phyloP scores from a whole-genome alignment of 148 eudicot species.

The Camellia granthamiana region DNA sequence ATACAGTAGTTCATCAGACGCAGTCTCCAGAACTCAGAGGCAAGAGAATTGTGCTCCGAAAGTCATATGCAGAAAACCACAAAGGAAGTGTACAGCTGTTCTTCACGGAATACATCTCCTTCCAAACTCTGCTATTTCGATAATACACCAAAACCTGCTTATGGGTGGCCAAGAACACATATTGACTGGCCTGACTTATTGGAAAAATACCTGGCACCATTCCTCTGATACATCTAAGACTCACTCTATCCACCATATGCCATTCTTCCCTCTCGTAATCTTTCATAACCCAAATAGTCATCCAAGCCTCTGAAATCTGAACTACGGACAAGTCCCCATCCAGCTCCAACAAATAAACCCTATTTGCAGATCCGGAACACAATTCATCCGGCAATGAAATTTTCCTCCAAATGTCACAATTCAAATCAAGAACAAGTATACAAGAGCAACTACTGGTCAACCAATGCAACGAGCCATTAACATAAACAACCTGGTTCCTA shows the following conservation, averaged over 20 bases:
- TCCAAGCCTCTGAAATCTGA: conserved; percentile 79
- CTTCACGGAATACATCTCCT: conserved; percentile 85
- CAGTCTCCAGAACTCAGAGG: conserved; percentile 28
- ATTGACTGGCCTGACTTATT: conserved; percentile 59
- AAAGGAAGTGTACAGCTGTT: conserved; percentile 68
- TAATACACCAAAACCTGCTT: conserved; percentile 72
- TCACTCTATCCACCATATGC: conserved; percentile 81
- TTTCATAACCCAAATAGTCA: conserved; percentile 81
- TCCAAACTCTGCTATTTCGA: conserved; percentile 60
- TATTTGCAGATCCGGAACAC: conserved; percentile 45
- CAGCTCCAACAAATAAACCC: conserved; percentile 74
- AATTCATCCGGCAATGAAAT: conserved; percentile 56
- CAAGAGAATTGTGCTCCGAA: conserved; percentile 63
- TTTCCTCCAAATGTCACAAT: conserved; percentile 66
- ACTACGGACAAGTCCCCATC: conserved; percentile 67
- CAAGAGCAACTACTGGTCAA: conserved; percentile 59
- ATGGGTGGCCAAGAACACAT: conserved; percentile 79
- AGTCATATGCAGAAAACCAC: conserved; percentile 88
- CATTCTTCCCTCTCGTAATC: conserved; percentile 58
- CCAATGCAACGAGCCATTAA: conserved; percentile 75
- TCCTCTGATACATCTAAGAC: conserved; percentile 81
- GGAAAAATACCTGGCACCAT: conserved; percentile 91
- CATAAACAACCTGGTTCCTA: conserved; percentile 78
- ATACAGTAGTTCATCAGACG: conserved; percentile 17
- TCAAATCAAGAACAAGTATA: conserved; percentile 72